Base-by-base conservation (phyloP, 805 yeast genomes). In the Grigorovia yakushimaensis region DNA sequence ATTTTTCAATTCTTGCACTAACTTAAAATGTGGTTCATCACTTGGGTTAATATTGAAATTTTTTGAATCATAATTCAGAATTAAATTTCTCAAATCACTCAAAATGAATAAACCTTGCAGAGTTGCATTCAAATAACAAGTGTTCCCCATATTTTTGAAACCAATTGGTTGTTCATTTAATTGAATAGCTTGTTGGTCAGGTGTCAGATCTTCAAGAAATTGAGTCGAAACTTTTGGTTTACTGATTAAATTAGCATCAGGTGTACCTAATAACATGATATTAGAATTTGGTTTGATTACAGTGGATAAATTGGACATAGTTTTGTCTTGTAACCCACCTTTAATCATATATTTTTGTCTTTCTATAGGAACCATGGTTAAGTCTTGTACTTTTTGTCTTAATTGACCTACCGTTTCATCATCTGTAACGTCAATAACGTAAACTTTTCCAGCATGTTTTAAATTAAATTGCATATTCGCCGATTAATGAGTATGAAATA, bases 201-300 rank as follows among this genome's bases (percentile, higher is more conserved):
- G 73, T 35, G 74, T 72, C 63, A 83, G 65, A 62, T 85, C 96
- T 64, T 84, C 95, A 38, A 81, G 63, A 53, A 86, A 84, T 24
- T 77, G 78, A 43, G 71, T 73, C 49, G 74, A 72, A 11, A 70
- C 73, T 13, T 71, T 71, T 13, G 85, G 85, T 35, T 76, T 73
- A 13, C 71, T 70, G 8, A 68, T 62, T 52, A 79, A 67, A 48
- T 75, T 77, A 48, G 74, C 71, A 47, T 84, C 93, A 2, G 96
- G 91, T 1, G 97, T 83, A 21, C 99, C 99, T 48, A 93, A 72
- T 48, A 93, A 86, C 95, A 93, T 85, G 20, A 91, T 71, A 13
- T 78, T 71, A 54, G 83, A 85, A 33, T 77, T 78, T 20, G 77
- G 72, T 57, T 83, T 84, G 51, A 89, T 75, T 45, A 84, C 71